Percentiles rank a stretch among this genome's conserved stretches.
phyloP scores from a whole-genome alignment of 805 yeast genomes.

The Candida arabinofermentans region DNA sequence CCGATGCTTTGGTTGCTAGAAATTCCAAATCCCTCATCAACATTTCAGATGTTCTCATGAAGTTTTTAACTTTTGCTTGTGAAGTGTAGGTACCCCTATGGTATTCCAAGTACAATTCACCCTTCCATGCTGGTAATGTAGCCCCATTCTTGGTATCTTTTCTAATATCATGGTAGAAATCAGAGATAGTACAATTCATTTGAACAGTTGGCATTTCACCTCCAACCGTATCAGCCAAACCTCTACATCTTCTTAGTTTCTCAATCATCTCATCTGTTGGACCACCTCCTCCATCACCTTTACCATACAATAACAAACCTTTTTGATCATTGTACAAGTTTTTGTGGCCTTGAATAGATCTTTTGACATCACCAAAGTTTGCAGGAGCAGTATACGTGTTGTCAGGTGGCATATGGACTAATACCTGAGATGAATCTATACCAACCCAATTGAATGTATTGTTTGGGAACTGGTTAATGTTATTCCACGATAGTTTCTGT shows the following conservation, averaged over 20 bases:
- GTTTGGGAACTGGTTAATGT: constrained; percentile 85
- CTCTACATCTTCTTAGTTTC: constrained; percentile 86
- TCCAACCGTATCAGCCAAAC: constrained; percentile 76
- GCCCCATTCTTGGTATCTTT: constrained; percentile 60
- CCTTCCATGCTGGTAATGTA: constrained; percentile 80
- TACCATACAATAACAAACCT: constrained; percentile 80
- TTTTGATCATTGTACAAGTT: constrained; percentile 76
- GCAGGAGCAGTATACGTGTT: constrained; percentile 94
- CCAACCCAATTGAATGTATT: constrained; percentile 95
- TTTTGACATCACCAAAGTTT: constrained; percentile 84
- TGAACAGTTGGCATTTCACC: constrained; percentile 73
- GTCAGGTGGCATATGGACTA: constrained; percentile 97
- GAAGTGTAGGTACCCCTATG: constrained; percentile 97
- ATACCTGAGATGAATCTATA: constrained; percentile 86
- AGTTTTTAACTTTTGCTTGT: constrained; percentile 80
- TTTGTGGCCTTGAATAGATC: constrained; percentile 79
- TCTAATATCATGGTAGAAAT: constrained; percentile 67
- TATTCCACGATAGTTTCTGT: constrained; percentile 95
- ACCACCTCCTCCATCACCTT: constrained; percentile 99
- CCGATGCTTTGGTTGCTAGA: constrained; percentile 72
- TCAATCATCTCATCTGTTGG: constrained; percentile 93
- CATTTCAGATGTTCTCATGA: constrained; percentile 73
- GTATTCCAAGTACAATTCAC: constrained; percentile 90
- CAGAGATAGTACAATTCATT: constrained; percentile 73
- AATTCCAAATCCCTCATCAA: constrained; percentile 82